Evolutionary conservation across 2,329 filamentous ascomycete genomes (phyloP).

Genomic region (Penicillium sp.): DNA sequence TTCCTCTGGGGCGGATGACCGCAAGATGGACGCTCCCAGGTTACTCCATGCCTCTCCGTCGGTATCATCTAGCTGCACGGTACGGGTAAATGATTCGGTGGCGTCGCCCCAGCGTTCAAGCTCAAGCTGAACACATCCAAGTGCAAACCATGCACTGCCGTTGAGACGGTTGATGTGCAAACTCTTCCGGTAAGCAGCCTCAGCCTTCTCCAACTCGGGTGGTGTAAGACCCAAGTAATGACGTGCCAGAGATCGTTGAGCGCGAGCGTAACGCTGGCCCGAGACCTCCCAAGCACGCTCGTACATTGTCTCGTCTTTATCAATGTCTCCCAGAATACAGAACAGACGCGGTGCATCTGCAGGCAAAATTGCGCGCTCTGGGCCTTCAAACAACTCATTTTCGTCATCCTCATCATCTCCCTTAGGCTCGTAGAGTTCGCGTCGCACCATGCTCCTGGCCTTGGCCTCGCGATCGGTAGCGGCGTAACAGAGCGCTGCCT

Average conservation of each 20-base stretch:
- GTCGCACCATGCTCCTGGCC: constrained; percentile 72
- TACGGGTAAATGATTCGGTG: constrained; percentile 77
- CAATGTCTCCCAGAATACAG: constrained; percentile 91
- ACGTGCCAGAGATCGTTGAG: constrained; percentile 83
- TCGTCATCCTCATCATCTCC: constrained; percentile 48
- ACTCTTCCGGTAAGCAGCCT: constrained; percentile 75
- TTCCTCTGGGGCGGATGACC: constrained; percentile 38
- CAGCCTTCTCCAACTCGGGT: constrained; percentile 65
- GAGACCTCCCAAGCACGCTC: constrained; percentile 87
- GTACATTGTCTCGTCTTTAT: constrained; percentile 72
- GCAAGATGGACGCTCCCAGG: constrained; percentile 78
- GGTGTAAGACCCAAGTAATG: constrained; percentile 66
- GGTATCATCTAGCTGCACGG: constrained; percentile 80
- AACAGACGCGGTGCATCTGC: constrained; percentile 83
- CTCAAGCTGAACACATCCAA: constrained; percentile 85
- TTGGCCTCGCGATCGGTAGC: constrained; percentile 78
- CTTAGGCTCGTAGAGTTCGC: constrained; percentile 73
- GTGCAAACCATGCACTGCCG: constrained; percentile 80
- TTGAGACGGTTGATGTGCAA: constrained; percentile 78
- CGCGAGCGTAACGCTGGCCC: constrained; percentile 74
- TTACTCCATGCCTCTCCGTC: constrained; percentile 96
- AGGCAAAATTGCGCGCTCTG: constrained; percentile 69
- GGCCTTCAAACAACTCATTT: constrained; percentile 63
- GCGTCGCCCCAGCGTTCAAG: constrained; percentile 75
- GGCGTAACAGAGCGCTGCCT: constrained; percentile 87